Base-by-base conservation (phyloP, 129 eudicot genomes). In the Rutidosis leptorrhynchoides region DNA sequence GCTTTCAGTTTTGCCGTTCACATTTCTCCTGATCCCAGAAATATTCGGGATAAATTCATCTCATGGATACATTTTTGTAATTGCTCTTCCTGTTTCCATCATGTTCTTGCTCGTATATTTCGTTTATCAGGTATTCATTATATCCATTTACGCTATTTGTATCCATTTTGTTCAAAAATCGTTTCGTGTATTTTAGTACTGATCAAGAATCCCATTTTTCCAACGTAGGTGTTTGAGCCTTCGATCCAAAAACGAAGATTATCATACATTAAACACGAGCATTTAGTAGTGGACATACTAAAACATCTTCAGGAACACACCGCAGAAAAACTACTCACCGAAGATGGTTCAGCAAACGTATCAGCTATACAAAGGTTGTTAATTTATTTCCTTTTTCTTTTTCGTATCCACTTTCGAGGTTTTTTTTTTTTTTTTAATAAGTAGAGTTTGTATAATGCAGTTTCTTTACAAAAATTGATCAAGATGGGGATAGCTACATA, bases 231-330 rank as follows among this genome's bases (percentile, higher is more conserved):
- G 46, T 83, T 84, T 35, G 78, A 90, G 75, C 96, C 96, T 57
- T 90, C 90, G 77, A 87, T 90, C 74, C 96, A 90, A 51, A 72
- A 71, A 74, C 65, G 96, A 64, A 76, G 78, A 51, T 67, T 90
- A 15, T 69, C 79, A 12, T 90, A 84, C 67, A 77, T 88, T 61
- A 82, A 77, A 68, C 88, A 84, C 65, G 86, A 88, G 87, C 88
- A 85, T 64, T 70, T 88, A 19, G 84, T 84, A 6, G 81, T 82
- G 35, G 88, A 88, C 72, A 73, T 88, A 51, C 82, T 88, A 28
- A 82, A 78, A 65, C 84, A 82, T 67, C 51, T 87, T 40, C 90
- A 87, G 64, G 62, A 80, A 37, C 86, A 71, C 66, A 78, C 86
- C 3, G 53, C 62, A 32, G 95, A 80, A 55, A 82, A 52, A 52